phyloP scores from a whole-genome alignment of 169 alveolate species.

The Theileria annulata region DNA sequence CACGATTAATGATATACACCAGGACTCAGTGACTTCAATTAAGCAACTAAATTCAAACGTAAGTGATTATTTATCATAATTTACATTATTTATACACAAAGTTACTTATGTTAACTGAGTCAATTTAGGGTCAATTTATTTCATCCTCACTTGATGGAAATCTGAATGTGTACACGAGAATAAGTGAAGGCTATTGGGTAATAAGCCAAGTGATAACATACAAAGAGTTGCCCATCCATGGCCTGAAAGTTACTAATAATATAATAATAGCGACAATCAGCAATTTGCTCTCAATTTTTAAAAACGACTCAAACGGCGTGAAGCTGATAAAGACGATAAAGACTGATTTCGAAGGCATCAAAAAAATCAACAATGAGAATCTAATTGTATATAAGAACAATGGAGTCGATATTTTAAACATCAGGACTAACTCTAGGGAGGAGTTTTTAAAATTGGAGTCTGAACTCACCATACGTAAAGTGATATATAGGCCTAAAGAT shows the following conservation, averaged over 20 bases:
- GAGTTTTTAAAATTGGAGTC: neutral
- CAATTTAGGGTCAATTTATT: neutral
- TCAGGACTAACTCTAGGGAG: neutral
- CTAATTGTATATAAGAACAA: neutral
- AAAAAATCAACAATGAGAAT: neutral
- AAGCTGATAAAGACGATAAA: neutral
- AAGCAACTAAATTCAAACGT: constrained; percentile 15
- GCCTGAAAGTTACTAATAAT: neutral
- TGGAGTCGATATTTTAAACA: neutral
- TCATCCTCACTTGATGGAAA: neutral
- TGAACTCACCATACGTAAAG: neutral
- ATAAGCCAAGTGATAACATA: neutral
- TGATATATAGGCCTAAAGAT: neutral
- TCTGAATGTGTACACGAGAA: constrained; percentile 2
- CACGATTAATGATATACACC: constrained; percentile 22
- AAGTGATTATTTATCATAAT: neutral
- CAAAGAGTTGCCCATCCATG: neutral
- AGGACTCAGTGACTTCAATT: constrained; percentile 27
- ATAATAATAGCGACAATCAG: neutral
- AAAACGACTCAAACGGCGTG: neutral
- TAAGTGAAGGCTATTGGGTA: neutral
- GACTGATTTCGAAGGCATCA: neutral
- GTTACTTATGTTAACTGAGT: neutral
- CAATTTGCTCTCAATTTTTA: neutral
- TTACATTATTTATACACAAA: neutral